These are phyloP conservation scores for Penicillium decumbens DNA, from an alignment of 2,329 filamentous ascomycete genomes.

Conservation along the genomic window DNA sequence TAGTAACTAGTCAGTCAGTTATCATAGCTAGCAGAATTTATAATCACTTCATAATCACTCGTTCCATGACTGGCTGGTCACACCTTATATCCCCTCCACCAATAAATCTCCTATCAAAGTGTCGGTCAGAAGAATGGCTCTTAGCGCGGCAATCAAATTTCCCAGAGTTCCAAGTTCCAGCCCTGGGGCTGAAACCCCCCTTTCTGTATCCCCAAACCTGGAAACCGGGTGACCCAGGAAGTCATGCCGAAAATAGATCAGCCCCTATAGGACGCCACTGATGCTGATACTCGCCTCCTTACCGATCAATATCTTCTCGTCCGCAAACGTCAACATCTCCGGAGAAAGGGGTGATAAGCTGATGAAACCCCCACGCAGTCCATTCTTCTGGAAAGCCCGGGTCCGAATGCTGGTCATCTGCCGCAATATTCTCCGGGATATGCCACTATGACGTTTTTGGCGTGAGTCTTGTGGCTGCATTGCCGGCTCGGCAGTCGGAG, in stretches of 20 bases:
- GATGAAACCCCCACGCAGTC: not conserved
- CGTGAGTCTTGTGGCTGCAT: constrained; percentile 3
- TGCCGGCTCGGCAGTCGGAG: constrained; percentile 18
- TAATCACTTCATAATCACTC: not conserved
- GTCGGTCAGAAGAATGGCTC: constrained; percentile 17
- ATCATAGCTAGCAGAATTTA: not conserved
- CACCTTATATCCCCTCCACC: not conserved
- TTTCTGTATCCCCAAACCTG: not conserved
- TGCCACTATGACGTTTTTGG: not conserved
- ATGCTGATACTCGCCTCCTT: constrained; percentile 11
- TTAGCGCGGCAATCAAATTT: constrained; percentile 8
- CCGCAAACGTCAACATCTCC: constrained; percentile 10
- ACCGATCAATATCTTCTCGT: not conserved
- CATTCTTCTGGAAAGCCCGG: not conserved
- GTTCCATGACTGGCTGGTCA: constrained; percentile 10
- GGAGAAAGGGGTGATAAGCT: not conserved
- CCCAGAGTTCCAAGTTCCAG: not conserved
- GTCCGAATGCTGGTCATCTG: constrained; percentile 11
- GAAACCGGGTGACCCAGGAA: not conserved
- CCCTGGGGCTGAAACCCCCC: constrained; percentile 10
- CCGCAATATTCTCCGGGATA: not conserved
- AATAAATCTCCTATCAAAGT: constrained; percentile 6
- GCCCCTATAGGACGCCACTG: constrained; percentile 5
- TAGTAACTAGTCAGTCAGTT: too few relatives aligned
- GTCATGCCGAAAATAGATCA: not conserved